These are phyloP conservation scores for Aaosphaeria pasadenensis DNA, from an alignment of 2,329 filamentous ascomycete species.

Conservation along the genomic window DNA sequence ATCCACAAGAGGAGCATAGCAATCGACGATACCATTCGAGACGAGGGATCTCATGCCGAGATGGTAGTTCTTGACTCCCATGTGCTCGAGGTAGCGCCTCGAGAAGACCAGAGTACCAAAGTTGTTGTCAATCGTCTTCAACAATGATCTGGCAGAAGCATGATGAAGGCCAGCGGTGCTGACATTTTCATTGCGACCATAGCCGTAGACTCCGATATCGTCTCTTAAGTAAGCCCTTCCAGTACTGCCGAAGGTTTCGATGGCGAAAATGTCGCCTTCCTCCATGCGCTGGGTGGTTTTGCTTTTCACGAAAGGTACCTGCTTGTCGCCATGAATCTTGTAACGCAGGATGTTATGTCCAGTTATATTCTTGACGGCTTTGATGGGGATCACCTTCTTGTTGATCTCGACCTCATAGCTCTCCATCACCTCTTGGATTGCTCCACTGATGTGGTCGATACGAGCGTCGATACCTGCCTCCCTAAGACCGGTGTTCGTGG, in stretches of 20 bases:
- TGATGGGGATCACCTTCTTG: constrained; percentile 73
- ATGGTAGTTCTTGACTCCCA: constrained; percentile 89
- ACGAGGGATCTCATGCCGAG: constrained; percentile 86
- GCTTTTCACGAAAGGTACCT: constrained; percentile 86
- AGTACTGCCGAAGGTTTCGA: constrained; percentile 93
- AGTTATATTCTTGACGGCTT: constrained; percentile 79
- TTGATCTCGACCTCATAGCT: constrained; percentile 82
- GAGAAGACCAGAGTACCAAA: constrained; percentile 90
- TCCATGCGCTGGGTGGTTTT: constrained; percentile 91
- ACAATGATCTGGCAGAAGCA: constrained; percentile 75
- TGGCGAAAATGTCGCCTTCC: constrained; percentile 90
- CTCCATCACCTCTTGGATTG: constrained; percentile 87
- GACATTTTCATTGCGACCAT: constrained; percentile 69
- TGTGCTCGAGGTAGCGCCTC: constrained; percentile 79
- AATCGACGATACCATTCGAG: constrained; percentile 75
- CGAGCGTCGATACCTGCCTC: constrained; percentile 90
- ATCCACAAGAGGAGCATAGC: constrained; percentile 84
- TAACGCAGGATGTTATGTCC: constrained; percentile 91
- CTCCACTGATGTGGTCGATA: constrained; percentile 75
- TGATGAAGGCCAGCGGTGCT: constrained; percentile 70
- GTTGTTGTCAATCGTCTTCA: constrained; percentile 90
- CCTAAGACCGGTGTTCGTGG: constrained; percentile 68
- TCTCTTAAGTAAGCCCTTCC: constrained; percentile 82
- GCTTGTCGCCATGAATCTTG: constrained; percentile 88
- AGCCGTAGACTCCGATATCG: constrained; percentile 61